A percentile compares a stretch with the other conserved stretches of the same genome.
These are phyloP conservation scores for Neurospora africana DNA, from an alignment of 495 filamentous ascomycete genomes.

Conservation along the genomic window DNA sequence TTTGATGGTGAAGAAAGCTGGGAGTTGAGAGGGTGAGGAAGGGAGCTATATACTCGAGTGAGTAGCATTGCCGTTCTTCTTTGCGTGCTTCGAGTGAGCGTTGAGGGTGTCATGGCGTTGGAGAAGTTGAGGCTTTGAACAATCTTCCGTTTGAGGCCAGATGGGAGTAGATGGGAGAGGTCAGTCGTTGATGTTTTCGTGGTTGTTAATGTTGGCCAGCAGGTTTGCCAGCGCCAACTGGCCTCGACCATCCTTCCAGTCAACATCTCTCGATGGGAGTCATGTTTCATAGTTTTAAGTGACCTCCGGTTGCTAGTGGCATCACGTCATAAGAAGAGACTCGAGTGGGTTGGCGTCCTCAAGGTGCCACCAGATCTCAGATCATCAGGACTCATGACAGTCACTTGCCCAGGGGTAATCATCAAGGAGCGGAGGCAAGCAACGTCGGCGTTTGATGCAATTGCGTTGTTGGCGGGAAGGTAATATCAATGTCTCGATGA, in stretches of 20 bases:
- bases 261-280: too few relatives aligned
- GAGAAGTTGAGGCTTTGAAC: not conserved
- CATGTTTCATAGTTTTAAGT: too few relatives aligned
- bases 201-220: not conserved
- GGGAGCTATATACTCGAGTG: not conserved
- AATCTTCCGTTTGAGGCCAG: too few relatives aligned
- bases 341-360: too few relatives aligned
- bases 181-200: not conserved
- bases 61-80: not conserved
- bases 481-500: not conserved
- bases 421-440: not conserved
- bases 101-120: not conserved
- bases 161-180: not conserved
- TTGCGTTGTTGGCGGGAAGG: not conserved
- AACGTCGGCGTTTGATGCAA: not conserved
- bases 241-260: not conserved
- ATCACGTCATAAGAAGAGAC: too few relatives aligned
- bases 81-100: not conserved
- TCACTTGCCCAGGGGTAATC: not conserved
- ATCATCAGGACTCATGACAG: not conserved
- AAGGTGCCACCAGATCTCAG: not conserved
- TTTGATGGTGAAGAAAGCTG: not conserved
- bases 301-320: too few relatives aligned
- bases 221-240: not conserved
- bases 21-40: not conserved